phyloP scores from a whole-genome alignment of 495 filamentous ascomycete genomes.

The Friedmanniomyces simplex region DNA sequence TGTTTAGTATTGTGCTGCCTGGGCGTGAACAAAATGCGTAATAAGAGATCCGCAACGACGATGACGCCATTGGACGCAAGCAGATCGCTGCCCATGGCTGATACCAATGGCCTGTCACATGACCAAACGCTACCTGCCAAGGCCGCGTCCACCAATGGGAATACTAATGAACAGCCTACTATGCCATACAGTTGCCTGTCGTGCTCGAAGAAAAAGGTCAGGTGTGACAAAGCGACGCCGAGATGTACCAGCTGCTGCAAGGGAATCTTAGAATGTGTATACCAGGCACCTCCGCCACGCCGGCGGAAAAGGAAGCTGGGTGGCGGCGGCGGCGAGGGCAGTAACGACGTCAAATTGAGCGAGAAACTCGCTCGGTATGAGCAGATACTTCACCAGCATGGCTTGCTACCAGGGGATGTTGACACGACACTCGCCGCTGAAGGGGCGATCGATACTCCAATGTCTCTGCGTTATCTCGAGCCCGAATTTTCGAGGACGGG shows the following conservation, averaged over 20 bases:
- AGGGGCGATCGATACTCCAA: neutral
- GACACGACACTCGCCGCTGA: neutral
- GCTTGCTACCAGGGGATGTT: neutral
- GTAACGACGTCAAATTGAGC: neutral
- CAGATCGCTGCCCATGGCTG: too few relatives aligned
- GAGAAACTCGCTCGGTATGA: conserved; percentile 16
- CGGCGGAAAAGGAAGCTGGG: conserved; percentile 14
- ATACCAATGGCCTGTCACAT: too few relatives aligned
- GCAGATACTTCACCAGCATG: conserved; percentile 5
- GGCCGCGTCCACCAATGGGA: too few relatives aligned
- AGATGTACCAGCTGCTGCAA: conserved; percentile 14
- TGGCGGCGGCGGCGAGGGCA: neutral
- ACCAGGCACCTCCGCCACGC: conserved; percentile 15
- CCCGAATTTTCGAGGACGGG: neutral
- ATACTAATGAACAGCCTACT: too few relatives aligned
- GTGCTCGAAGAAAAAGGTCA: conserved; percentile 4
- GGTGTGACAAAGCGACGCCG: conserved; percentile 15
- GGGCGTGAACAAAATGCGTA: too few relatives aligned
- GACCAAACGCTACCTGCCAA: too few relatives aligned
- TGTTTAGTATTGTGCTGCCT: too few relatives aligned
- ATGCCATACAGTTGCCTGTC: neutral
- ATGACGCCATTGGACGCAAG: too few relatives aligned
- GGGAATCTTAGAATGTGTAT: conserved; percentile 8
- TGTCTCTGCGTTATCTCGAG: neutral
- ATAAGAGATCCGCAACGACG: too few relatives aligned